phyloP scores from a whole-genome alignment of 1,284 basidiomycete species.

The Fistulinella cinereoalba region DNA sequence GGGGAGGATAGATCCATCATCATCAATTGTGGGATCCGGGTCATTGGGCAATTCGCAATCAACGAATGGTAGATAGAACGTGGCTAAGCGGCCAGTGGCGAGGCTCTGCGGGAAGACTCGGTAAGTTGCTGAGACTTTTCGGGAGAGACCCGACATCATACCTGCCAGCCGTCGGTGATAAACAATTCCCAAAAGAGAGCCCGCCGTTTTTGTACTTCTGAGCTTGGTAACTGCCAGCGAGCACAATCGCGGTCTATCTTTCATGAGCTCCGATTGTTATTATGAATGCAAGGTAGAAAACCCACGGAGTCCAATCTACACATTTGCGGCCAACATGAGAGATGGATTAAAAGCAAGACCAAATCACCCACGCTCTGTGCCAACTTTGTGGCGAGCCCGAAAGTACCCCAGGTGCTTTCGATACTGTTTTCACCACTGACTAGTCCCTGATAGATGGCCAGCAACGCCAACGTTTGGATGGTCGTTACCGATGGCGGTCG shows the following conservation, averaged over 20 bases:
- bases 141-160: constrained; percentile 22
- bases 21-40: constrained; percentile 48
- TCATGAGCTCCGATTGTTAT: constrained; percentile 6
- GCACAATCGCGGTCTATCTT: constrained; percentile 63
- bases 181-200: constrained; percentile 71
- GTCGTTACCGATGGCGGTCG: constrained; percentile 64
- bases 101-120: constrained; percentile 39
- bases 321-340: constrained; percentile 12
- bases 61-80: constrained; percentile 62
- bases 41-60: constrained; percentile 63
- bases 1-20: constrained; percentile 49
- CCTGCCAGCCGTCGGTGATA: constrained; percentile 68
- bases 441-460: constrained; percentile 67
- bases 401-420: constrained; percentile 59
- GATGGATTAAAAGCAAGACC: not conserved
- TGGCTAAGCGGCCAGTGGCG: constrained; percentile 62
- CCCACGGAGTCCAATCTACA: constrained; percentile 63
- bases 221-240: constrained; percentile 55
- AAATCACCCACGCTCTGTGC: constrained; percentile 57
- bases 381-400: constrained; percentile 59
- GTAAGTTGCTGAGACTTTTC: not conserved
- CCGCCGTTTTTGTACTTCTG: constrained; percentile 66
- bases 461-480: constrained; percentile 61
- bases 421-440: constrained; percentile 55
- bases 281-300: constrained; percentile 28